Evolutionary conservation across 495 filamentous ascomycete species (phyloP).

Genomic region (Pseudotulostoma volvatum): DNA sequence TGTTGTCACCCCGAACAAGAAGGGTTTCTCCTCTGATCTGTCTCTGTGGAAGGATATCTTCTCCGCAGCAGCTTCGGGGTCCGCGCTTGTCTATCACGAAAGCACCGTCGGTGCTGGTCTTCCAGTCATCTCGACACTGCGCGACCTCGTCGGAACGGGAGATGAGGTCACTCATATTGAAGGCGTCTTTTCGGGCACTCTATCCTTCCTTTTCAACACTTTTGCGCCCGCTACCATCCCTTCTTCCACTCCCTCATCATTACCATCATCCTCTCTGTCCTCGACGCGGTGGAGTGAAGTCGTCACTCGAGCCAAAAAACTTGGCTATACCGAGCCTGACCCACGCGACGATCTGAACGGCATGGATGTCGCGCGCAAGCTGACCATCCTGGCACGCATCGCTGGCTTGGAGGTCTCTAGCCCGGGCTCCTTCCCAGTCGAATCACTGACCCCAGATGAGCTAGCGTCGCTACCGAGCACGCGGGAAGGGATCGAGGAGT

Average conservation of each 20-base stretch:
- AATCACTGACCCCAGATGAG: constrained; percentile 74
- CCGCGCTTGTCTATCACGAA: constrained; percentile 81
- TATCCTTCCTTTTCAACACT: constrained; percentile 92
- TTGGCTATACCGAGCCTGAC: constrained; percentile 96
- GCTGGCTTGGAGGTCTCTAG: constrained; percentile 60
- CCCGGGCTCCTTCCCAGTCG: constrained; percentile 75
- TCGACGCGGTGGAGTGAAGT: constrained; percentile 72
- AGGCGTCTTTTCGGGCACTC: constrained; percentile 91
- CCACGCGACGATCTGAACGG: constrained; percentile 93
- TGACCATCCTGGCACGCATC: constrained; percentile 80
- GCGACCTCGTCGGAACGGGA: constrained; percentile 77
- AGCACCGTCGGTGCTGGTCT: constrained; percentile 83
- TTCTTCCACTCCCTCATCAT: too few species aligned
- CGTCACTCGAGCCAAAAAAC: constrained; percentile 74
- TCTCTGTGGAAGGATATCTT: constrained; percentile 74
- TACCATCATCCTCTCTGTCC: constrained; percentile 13
- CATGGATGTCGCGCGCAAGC: constrained; percentile 88
- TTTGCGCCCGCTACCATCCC: constrained; percentile 65
- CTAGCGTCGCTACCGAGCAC: constrained; percentile 58
- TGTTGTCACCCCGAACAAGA: constrained; percentile 95
- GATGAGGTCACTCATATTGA: constrained; percentile 79
- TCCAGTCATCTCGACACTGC: constrained; percentile 78
- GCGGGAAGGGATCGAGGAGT: constrained; percentile 44
- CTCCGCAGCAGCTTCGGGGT: constrained; percentile 37
- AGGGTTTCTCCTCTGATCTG: constrained; percentile 69